Evolutionary conservation across 768 basidiomycete species (phyloP).

Genomic region (Fomitopsis pulvina): DNA sequence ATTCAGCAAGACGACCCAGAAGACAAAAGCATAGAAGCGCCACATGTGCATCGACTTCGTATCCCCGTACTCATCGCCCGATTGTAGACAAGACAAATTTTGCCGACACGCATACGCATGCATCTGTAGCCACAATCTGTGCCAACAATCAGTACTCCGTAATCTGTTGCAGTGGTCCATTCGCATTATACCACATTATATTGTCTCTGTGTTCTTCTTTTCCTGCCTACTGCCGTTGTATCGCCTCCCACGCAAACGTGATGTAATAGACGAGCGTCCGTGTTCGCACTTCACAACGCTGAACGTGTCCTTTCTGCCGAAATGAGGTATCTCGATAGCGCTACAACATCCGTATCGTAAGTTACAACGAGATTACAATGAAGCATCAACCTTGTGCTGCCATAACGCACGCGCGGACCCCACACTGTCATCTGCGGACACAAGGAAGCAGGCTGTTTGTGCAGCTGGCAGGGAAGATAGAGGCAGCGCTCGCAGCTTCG

Average conservation of each 20-base stretch:
- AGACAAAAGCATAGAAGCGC: slow-evolving; percentile 52
- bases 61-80: background rate
- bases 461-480: no score
- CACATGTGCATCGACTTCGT: background rate
- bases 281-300: background rate
- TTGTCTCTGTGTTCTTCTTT: background rate
- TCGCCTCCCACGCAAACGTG: background rate
- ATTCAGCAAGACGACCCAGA: slow-evolving; percentile 76
- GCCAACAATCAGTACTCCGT: background rate
- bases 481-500: background rate
- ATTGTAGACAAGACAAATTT: background rate
- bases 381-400: no score
- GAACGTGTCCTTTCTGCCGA: no score
- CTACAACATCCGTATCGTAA: no score
- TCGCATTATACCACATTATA: background rate
- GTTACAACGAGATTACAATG: no score
- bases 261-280: background rate
- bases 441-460: no score
- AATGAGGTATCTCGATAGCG: no score
- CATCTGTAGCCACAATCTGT: slow-evolving; percentile 2
- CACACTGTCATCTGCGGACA: no score
- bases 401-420: no score
- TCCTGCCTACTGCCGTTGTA: background rate
- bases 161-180: background rate
- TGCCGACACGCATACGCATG: background rate